Percentiles rank a stretch among this genome's conserved stretches.
Evolutionary conservation across 345 rosid species (phyloP).

Genomic region (Microcos paniculata): DNA sequence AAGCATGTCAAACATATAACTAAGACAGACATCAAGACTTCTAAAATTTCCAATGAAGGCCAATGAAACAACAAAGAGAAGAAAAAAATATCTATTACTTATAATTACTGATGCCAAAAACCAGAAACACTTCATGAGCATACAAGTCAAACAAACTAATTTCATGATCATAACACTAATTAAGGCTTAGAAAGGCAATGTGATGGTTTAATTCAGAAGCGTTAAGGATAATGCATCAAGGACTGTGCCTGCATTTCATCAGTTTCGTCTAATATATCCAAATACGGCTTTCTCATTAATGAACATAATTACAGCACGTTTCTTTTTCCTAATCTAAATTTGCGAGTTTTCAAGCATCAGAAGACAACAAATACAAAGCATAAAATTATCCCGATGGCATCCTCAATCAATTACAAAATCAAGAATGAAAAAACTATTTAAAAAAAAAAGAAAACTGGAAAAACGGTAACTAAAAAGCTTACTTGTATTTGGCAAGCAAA

Average conservation of each 20-base stretch:
- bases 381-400: neutral
- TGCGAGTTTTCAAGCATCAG: neutral
- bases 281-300: neutral
- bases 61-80: neutral
- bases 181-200: neutral
- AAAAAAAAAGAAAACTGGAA: neutral
- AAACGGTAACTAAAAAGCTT: slow-evolving; percentile 7
- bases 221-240: too few species aligned
- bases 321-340: neutral
- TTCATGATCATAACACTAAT: neutral
- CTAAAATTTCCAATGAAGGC: neutral
- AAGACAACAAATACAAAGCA: neutral
- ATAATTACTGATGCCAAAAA: neutral
- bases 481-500: slow-evolving; percentile 79
- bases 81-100: neutral
- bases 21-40: neutral
- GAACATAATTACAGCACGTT: neutral
- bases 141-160: neutral
- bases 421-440: neutral
- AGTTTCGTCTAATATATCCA: neutral
- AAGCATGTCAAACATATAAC: slow-evolving; percentile 31
- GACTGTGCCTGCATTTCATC: neutral
- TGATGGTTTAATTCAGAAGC: too few species aligned
- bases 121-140: neutral
- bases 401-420: neutral